These are phyloP conservation scores for Pestalotiopsis sp. DNA, from an alignment of 2,329 filamentous ascomycete genomes.

Conservation along the genomic window DNA sequence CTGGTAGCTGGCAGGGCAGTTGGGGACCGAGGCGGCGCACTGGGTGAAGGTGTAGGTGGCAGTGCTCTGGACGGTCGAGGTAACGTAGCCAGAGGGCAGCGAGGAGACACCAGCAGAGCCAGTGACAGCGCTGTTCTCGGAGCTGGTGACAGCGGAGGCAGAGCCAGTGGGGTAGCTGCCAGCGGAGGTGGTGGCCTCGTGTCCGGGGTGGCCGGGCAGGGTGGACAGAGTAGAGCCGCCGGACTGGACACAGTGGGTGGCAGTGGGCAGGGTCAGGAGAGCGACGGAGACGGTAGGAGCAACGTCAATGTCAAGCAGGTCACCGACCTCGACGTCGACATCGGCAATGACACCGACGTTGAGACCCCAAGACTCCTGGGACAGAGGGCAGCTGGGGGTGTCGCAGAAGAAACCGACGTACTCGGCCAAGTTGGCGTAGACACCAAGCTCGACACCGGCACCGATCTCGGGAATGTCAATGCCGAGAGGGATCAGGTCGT, in stretches of 20 bases:
- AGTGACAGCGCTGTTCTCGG: constrained; percentile 9
- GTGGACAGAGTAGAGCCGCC: constrained; percentile 12
- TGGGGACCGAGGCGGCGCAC: constrained; percentile 39
- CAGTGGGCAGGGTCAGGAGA: constrained; percentile 38
- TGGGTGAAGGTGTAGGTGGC: constrained; percentile 36
- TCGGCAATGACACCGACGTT: constrained; percentile 30
- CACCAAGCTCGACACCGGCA: constrained; percentile 45
- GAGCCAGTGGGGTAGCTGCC: background rate
- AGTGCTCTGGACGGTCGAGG: constrained; percentile 26
- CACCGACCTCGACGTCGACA: constrained; percentile 28
- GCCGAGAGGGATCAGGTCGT: constrained; percentile 28
- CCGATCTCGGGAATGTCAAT: constrained; percentile 30
- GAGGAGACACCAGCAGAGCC: constrained; percentile 11
- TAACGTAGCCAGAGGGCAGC: constrained; percentile 17
- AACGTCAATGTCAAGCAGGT: constrained; percentile 40
- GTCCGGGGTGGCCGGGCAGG: background rate
- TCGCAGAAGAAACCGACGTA: constrained; percentile 47
- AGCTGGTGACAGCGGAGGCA: constrained; percentile 13
- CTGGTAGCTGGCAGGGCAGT: constrained; percentile 41
- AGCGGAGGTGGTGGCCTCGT: background rate
- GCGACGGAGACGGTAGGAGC: constrained; percentile 44
- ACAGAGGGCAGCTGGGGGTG: constrained; percentile 39
- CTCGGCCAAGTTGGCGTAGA: constrained; percentile 58
- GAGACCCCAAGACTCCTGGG: constrained; percentile 39
- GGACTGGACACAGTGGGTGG: constrained; percentile 37